These are phyloP conservation scores for Lasiodiplodia sp. DNA, from an alignment of 2,329 filamentous ascomycete genomes.

Conservation along the genomic window DNA sequence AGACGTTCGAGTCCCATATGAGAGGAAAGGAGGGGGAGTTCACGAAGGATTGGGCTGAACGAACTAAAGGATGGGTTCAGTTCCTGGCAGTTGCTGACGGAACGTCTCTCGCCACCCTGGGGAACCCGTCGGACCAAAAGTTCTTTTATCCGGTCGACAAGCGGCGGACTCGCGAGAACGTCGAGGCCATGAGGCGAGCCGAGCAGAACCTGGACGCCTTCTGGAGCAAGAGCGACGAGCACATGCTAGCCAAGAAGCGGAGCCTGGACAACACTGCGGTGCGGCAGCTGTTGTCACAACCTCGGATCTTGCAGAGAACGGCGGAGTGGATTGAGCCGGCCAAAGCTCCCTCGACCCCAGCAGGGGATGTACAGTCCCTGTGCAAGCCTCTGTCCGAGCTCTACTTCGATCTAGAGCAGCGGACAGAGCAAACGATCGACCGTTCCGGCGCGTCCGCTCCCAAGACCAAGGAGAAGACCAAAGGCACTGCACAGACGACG, in stretches of 20 bases:
- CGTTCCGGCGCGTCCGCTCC: slow-evolving; percentile 30
- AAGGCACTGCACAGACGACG: slow-evolving; percentile 30
- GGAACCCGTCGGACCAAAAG: slow-evolving; percentile 46
- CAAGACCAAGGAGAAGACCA: slow-evolving; percentile 40
- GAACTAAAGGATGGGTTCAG: slow-evolving; percentile 22
- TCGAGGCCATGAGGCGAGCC: slow-evolving; percentile 54
- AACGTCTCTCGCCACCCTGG: slow-evolving; percentile 34
- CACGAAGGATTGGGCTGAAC: slow-evolving; percentile 19
- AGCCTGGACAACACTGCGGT: slow-evolving; percentile 29
- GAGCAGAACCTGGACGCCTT: slow-evolving; percentile 59
- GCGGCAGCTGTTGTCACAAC: slow-evolving; percentile 37
- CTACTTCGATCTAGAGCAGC: slow-evolving; percentile 36
- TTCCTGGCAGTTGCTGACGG: slow-evolving; percentile 20
- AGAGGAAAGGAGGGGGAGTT: slow-evolving; percentile 24
- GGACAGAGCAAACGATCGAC: slow-evolving; percentile 30
- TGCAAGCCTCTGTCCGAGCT: slow-evolving; percentile 37
- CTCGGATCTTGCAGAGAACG: slow-evolving; percentile 56
- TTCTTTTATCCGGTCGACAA: slow-evolving; percentile 60
- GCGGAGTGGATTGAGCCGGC: slow-evolving; percentile 55
- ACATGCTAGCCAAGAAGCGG: slow-evolving; percentile 24
- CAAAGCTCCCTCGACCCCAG: slow-evolving; percentile 8
- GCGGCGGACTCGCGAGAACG: slow-evolving; percentile 55
- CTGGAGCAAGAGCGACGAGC: slow-evolving; percentile 50
- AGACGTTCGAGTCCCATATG: slow-evolving; percentile 44
- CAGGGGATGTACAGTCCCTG: background rate